Percentiles rank a stretch among this genome's conserved stretches.
phyloP scores from a whole-genome alignment of 805 yeast species.

The Henningerozyma blattae region DNA sequence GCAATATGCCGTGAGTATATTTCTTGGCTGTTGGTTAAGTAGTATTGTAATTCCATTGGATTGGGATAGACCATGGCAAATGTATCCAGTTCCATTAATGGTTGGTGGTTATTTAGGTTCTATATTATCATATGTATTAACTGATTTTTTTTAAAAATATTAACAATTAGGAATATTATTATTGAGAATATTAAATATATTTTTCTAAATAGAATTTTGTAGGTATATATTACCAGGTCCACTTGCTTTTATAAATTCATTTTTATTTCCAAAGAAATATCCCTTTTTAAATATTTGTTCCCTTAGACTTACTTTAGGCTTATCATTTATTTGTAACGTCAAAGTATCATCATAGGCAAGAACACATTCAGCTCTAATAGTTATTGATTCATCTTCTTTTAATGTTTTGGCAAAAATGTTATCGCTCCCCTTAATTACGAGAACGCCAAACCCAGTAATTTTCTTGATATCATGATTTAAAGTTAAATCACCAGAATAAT shows the following conservation, averaged over 20 bases:
- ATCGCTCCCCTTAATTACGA: constrained; percentile 22
- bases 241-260: constrained; percentile 12
- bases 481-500: constrained; percentile 16
- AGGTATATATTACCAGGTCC: constrained; percentile 25
- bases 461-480: constrained; percentile 4
- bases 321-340: constrained; percentile 2
- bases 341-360: constrained; percentile 11
- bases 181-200: no score
- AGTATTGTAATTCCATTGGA: constrained; percentile 90
- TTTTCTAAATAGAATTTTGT: no score
- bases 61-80: constrained; percentile 98
- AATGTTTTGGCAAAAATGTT: constrained; percentile 19
- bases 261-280: constrained; percentile 9
- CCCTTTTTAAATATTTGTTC: constrained; percentile 6
- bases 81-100: constrained; percentile 84
- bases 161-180: no score
- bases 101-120: constrained; percentile 69
- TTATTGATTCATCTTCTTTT: constrained; percentile 13
- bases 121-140: constrained; percentile 50
- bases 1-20: constrained; percentile 22
- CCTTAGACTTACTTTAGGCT: constrained; percentile 1
- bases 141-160: no score
- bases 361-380: constrained; percentile 13
- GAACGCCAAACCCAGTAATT: constrained; percentile 17
- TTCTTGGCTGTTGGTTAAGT: constrained; percentile 81